Evolutionary conservation across 2,329 filamentous ascomycete genomes (phyloP).

Genomic region (Ramichloridium luteum): DNA sequence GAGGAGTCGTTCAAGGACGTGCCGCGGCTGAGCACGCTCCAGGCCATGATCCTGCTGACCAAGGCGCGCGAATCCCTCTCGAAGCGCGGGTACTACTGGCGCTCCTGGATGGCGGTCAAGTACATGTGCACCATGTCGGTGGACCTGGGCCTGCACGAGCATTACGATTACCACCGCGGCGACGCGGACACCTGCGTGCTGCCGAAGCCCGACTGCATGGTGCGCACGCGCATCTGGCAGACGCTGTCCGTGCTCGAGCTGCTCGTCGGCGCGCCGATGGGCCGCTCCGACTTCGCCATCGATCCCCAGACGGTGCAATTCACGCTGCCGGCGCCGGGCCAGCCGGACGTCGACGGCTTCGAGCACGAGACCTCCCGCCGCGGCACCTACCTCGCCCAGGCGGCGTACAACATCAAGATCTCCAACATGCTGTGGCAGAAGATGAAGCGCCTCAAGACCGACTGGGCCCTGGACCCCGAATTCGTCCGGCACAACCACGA

Average conservation of each 20-base stretch:
- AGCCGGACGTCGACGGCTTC: slow-evolving; percentile 53
- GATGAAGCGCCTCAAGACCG: slow-evolving; percentile 61
- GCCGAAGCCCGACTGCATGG: slow-evolving; percentile 60
- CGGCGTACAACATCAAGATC: slow-evolving; percentile 64
- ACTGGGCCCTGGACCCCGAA: slow-evolving; percentile 77
- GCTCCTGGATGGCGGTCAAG: slow-evolving; percentile 93
- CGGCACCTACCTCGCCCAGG: slow-evolving; percentile 67
- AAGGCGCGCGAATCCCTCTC: slow-evolving; percentile 88
- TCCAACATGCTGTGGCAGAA: slow-evolving; percentile 65
- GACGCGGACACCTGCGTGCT: slow-evolving; percentile 55
- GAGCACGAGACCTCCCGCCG: slow-evolving; percentile 73
- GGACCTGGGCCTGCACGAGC: slow-evolving; percentile 79
- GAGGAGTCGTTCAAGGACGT: slow-evolving; percentile 90
- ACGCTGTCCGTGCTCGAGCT: slow-evolving; percentile 73
- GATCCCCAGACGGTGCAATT: slow-evolving; percentile 66
- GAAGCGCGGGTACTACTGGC: slow-evolving; percentile 89
- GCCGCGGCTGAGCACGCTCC: slow-evolving; percentile 78
- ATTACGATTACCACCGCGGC: slow-evolving; percentile 64
- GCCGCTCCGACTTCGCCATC: slow-evolving; percentile 61
- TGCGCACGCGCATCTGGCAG: slow-evolving; percentile 84
- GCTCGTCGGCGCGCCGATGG: slow-evolving; percentile 90
- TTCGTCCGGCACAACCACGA: slow-evolving; percentile 68
- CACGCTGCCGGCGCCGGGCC: slow-evolving; percentile 48
- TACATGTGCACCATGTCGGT: slow-evolving; percentile 88
- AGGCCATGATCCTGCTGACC: slow-evolving; percentile 73